phyloP scores from a whole-genome alignment of 139 green algal genomes.

The Ulvella scutata region DNA sequence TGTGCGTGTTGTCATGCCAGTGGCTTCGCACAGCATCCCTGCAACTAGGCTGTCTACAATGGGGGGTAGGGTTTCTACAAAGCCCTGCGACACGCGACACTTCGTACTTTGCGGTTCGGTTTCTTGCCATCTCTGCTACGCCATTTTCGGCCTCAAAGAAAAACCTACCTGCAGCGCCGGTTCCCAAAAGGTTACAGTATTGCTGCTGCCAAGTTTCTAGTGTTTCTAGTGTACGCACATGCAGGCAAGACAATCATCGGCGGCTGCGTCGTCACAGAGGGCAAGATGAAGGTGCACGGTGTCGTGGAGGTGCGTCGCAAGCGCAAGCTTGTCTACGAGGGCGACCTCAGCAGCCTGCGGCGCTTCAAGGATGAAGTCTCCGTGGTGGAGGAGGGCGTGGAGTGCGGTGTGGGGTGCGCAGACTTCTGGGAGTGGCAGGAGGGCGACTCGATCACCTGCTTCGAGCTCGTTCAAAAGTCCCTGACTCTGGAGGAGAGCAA shows the following conservation, averaged over 20 bases:
- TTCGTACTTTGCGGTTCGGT: no score
- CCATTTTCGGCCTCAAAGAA: constrained; percentile 20
- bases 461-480: constrained; percentile 6
- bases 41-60: no score
- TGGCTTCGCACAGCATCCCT: no score
- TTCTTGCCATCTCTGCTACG: no score
- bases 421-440: constrained; percentile 61
- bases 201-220: background rate
- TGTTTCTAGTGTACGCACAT: background rate
- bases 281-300: constrained; percentile 20
- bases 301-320: background rate
- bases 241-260: constrained; percentile 24
- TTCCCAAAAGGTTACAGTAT: background rate
- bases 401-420: constrained; percentile 65
- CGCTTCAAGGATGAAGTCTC: constrained; percentile 9
- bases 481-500: constrained; percentile 14
- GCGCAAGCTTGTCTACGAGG: constrained; percentile 44
- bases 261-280: constrained; percentile 28
- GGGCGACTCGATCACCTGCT: constrained; percentile 29
- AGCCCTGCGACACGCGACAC: no score
- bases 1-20: no score
- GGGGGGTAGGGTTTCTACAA: no score
- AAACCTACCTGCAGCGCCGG: background rate
- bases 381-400: constrained; percentile 15
- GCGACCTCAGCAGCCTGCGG: constrained; percentile 60